Base-by-base conservation (phyloP, 2,329 filamentous ascomycete species). In the Exophiala oligosperma region DNA sequence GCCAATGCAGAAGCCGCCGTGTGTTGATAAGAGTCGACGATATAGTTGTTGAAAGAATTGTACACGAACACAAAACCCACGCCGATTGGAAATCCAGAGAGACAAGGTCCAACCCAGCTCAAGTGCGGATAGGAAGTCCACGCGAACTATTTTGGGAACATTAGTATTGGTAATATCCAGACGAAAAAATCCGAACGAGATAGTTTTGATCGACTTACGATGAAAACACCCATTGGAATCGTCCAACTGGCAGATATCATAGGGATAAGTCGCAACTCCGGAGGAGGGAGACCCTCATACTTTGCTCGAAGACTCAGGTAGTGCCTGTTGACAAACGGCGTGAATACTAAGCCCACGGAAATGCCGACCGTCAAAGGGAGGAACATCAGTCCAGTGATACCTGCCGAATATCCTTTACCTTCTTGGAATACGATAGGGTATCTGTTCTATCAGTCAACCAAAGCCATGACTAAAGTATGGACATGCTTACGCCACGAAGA, bases 1-100 rank as follows among this genome's bases (percentile, higher is more conserved):
- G 92, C 92, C 5, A 96, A 77, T 0, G 92, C 91, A 0, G 89
- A 94, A 40, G 87, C 91, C 0, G 92, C 91, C 67, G 93, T 96
- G 3, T 83, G 80, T 69, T 92, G 88, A 72, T 96, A 97, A 1
- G 87, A 87, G 70, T 96, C 92, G 17, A 92, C 73, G 26, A 89
- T 81, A 74, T 90, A 90, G 76, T 89, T 89, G 23, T 89, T 89
- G 67, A 86, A 85, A 5, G 87, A 81, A 76, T 91, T 91, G 78
- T 91, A 92, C 28, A 92, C 77, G 77, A 91, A 91, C 72, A 92
- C 91, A 76, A 92, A 91, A 59, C 89, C 89, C 67, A 91, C 91
- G 9, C 88, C 88, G 54, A 92, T 84, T 11, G 84, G 82, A 70
- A 85, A 81, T 35, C 89, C 89, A 53, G 86, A 89, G 57, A 92